Conservation (phyloP, 2,329 filamentous ascomycete genomes). For the Capronia epimyces region DNA sequence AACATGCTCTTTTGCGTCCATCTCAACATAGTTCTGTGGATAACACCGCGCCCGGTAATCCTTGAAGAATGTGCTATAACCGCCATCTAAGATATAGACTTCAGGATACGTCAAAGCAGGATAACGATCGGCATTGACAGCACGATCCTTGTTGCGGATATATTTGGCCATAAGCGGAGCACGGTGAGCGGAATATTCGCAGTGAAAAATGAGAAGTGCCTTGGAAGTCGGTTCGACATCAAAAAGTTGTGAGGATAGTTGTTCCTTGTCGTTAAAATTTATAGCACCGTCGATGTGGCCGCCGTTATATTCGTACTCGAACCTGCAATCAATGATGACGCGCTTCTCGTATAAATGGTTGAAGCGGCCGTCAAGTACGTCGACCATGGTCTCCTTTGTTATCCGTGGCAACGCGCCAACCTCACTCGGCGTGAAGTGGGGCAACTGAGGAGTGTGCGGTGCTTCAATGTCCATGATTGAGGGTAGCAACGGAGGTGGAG, state of each 20-base stretch:
- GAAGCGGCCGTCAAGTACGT: slow-evolving; percentile 83
- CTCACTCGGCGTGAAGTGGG: slow-evolving; percentile 75
- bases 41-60: slow-evolving; percentile 75
- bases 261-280: slow-evolving; percentile 96
- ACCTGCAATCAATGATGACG: slow-evolving; percentile 90
- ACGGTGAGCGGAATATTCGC: slow-evolving; percentile 95
- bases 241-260: slow-evolving; percentile 74
- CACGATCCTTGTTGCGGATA: slow-evolving; percentile 82
- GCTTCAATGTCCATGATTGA: slow-evolving; percentile 78
- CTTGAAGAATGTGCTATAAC: slow-evolving; percentile 88
- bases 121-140: slow-evolving; percentile 77
- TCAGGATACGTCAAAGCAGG: slow-evolving; percentile 90
- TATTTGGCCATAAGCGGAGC: slow-evolving; percentile 95
- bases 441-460: slow-evolving; percentile 59
- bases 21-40: slow-evolving; percentile 93
- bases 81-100: slow-evolving; percentile 92
- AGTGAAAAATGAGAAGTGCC: slow-evolving; percentile 87
- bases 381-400: slow-evolving; percentile 69
- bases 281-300: slow-evolving; percentile 89
- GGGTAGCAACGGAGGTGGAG: slow-evolving; percentile 54
- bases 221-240: slow-evolving; percentile 57
- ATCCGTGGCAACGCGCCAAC: slow-evolving; percentile 86
- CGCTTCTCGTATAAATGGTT: slow-evolving; percentile 70
- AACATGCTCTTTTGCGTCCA: slow-evolving; percentile 87
- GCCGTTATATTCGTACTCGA: slow-evolving; percentile 97